A percentile compares a stretch with the other conserved stretches of the same genome.
Evolutionary conservation across 1,284 basidiomycete genomes (phyloP).

Genomic region (Leccinum pseudoinsigne): DNA sequence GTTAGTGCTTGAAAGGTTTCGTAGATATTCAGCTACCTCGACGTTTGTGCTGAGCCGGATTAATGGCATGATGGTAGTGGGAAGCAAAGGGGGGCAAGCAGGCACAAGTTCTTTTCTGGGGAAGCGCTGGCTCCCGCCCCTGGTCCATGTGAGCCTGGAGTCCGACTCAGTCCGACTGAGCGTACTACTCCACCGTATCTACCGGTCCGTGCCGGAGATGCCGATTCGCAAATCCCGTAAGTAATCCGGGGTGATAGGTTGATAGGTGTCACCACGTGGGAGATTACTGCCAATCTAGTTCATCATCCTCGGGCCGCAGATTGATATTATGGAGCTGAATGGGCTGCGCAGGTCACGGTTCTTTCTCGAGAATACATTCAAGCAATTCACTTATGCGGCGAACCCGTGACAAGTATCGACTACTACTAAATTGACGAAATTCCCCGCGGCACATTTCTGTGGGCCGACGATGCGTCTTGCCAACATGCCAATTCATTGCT

Average conservation of each 20-base stretch:
- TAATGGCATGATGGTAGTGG: neutral
- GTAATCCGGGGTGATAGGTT: neutral
- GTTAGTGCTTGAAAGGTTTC: neutral
- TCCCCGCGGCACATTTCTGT: neutral
- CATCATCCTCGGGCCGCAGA: neutral
- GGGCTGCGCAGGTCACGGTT: neutral
- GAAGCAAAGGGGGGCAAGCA: neutral
- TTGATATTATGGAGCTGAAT: neutral
- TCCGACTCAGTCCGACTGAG: too few relatives aligned
- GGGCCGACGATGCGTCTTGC: neutral
- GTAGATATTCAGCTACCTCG: neutral
- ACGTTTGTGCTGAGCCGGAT: constrained; percentile 1
- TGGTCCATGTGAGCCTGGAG: neutral
- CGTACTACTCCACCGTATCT: neutral
- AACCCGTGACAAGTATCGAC: neutral
- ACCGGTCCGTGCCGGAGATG: neutral
- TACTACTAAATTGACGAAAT: neutral
- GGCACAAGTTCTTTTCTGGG: neutral
- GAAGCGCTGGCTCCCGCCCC: neutral
- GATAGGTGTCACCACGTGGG: neutral
- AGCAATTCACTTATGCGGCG: neutral
- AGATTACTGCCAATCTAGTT: neutral
- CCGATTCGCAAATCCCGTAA: neutral
- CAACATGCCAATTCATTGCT: neutral
- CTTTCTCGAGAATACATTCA: neutral